Percentiles rank a stretch among this genome's conserved stretches.
These are phyloP conservation scores for Ganoderma lucidum DNA, from an alignment of 1,284 basidiomycete genomes.

Conservation along the genomic window DNA sequence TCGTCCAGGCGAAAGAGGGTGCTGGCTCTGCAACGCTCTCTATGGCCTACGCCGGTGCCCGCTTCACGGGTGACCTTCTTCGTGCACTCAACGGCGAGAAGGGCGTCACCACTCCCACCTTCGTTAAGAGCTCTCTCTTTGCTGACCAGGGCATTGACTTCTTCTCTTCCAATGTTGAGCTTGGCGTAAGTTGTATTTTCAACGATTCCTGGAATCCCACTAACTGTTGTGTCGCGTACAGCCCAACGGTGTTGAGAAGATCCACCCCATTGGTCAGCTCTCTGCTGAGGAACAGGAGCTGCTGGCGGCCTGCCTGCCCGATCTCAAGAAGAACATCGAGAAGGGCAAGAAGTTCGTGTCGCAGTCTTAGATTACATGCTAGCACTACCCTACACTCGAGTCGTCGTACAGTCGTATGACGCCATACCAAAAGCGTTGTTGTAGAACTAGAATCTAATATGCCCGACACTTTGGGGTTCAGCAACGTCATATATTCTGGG, in stretches of 20 bases:
- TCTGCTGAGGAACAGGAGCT: constrained; percentile 87
- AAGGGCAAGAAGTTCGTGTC: constrained; percentile 88
- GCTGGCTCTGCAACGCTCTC: constrained; percentile 88
- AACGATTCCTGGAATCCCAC: constrained; percentile 12
- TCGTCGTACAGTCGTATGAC: constrained; percentile 17
- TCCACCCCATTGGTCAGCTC: constrained; percentile 82
- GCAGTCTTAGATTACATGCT: constrained; percentile 30
- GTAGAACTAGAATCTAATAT: constrained; percentile 33
- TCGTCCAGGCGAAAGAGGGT: constrained; percentile 93
- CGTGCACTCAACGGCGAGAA: constrained; percentile 89
- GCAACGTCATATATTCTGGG: neutral
- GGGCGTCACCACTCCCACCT: constrained; percentile 85
- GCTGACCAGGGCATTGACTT: constrained; percentile 87
- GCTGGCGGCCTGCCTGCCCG: constrained; percentile 88
- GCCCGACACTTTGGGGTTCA: constrained; percentile 24
- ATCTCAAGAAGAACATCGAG: constrained; percentile 97
- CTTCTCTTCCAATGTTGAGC: constrained; percentile 92
- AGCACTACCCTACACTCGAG: constrained; percentile 11
- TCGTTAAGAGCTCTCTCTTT: constrained; percentile 88
- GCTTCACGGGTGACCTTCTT: constrained; percentile 86
- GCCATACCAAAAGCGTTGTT: constrained; percentile 32
- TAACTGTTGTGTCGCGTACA: constrained; percentile 41
- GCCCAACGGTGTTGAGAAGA: constrained; percentile 90
- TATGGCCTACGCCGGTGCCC: constrained; percentile 93
- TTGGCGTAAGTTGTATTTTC: constrained; percentile 71